Percentiles rank a stretch among this genome's conserved stretches.
These are phyloP conservation scores for Trypanosoma melophagium DNA, from an alignment of 208 protist genomes.

Conservation along the genomic window DNA sequence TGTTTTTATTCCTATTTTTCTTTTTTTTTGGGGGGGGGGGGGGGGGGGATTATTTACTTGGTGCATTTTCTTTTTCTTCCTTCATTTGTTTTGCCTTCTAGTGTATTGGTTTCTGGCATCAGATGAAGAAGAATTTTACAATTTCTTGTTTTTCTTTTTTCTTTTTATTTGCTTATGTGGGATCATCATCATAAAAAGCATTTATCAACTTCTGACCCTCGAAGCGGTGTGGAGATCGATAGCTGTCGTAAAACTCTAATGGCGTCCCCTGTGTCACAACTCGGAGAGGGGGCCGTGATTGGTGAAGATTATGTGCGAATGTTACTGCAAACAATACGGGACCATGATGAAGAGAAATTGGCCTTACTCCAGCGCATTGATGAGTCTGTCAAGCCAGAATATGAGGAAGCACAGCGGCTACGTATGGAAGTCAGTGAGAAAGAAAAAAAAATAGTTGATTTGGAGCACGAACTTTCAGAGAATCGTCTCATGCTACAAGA, in stretches of 20 bases:
- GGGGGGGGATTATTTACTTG: no score
- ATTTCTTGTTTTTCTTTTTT: constrained; percentile 19
- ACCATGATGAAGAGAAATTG: constrained; percentile 40
- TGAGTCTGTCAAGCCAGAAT: constrained; percentile 24
- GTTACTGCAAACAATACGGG: constrained; percentile 24
- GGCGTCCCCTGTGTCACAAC: neutral
- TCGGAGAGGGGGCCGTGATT: constrained; percentile 5
- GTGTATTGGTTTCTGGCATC: no score
- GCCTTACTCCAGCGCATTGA: constrained; percentile 23
- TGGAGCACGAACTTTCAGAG: constrained; percentile 42
- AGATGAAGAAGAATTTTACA: no score
- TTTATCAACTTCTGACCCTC: neutral
- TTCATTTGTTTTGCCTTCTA: neutral
- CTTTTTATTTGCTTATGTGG: neutral
- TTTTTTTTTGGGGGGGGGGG: neutral
- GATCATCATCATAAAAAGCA: neutral
- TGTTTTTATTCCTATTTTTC: no score
- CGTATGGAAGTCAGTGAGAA: constrained; percentile 7
- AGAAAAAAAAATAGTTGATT: constrained; percentile 11
- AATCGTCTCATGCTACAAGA: constrained; percentile 59
- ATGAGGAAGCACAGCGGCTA: constrained; percentile 25
- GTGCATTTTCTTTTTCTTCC: constrained; percentile 4
- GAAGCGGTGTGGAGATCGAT: constrained; percentile 1
- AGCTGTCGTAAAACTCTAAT: constrained; percentile 1
- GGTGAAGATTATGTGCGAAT: constrained; percentile 33